A percentile compares a stretch with the other conserved stretches of the same genome.
Conservation (phyloP, 2,329 filamentous ascomycete genomes). For the Fusarium clavum region DNA sequence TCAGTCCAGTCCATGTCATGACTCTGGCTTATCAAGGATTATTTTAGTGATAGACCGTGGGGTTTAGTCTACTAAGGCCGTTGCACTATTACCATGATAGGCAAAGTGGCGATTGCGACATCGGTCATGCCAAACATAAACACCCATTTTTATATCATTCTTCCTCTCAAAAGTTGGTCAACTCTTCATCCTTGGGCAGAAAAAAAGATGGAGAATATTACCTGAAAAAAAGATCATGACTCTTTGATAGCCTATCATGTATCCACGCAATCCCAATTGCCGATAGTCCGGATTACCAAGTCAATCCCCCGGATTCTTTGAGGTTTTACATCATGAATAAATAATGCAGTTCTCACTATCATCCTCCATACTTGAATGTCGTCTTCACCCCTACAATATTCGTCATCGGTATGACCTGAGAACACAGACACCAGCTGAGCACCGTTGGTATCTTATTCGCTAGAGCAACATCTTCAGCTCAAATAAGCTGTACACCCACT, state of each 20-base stretch:
- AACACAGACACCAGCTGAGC: slow-evolving; percentile 27
- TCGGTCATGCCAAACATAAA: slow-evolving; percentile 35
- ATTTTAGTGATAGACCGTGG: slow-evolving; percentile 6
- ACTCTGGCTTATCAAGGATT: neutral
- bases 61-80: slow-evolving; percentile 30
- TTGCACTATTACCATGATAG: slow-evolving; percentile 35
- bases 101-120: slow-evolving; percentile 47
- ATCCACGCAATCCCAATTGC: slow-evolving; percentile 28
- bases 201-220: slow-evolving; percentile 28
- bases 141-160: slow-evolving; percentile 28
- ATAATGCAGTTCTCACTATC: neutral
- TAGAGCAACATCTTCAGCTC: neutral
- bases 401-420: slow-evolving; percentile 40
- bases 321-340: slow-evolving; percentile 12
- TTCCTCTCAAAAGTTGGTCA: slow-evolving; percentile 23
- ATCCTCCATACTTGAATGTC: slow-evolving; percentile 30
- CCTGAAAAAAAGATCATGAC: slow-evolving; percentile 16
- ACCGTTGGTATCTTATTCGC: slow-evolving; percentile 29
- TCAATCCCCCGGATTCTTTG: neutral
- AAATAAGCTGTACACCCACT: slow-evolving; percentile 22
- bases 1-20: neutral
- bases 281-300: slow-evolving; percentile 19
- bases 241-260: slow-evolving; percentile 11
- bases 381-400: slow-evolving; percentile 45
- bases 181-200: slow-evolving; percentile 25